phyloP scores from a whole-genome alignment of 108 stramenopile genomes.

The Pseudonitzschia delicatissima region DNA sequence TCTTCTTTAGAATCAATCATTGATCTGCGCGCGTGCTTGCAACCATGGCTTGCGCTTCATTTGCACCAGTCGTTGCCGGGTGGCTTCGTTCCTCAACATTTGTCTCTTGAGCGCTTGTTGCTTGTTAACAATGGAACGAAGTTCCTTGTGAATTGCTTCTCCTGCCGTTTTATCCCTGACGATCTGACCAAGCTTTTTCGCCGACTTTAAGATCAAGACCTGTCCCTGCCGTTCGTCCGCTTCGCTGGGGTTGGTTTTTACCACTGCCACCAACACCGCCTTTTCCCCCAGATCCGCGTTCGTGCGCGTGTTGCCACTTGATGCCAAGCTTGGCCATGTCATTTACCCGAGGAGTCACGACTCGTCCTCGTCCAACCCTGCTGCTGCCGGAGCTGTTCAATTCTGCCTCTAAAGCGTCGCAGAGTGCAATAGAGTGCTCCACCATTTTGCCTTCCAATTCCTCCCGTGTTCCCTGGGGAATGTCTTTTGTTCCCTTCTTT shows the following conservation, averaged over 20 bases:
- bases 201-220: slow-evolving; percentile 69
- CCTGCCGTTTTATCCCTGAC: slow-evolving; percentile 61
- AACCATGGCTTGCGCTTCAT: slow-evolving; percentile 89
- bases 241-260: slow-evolving; percentile 11
- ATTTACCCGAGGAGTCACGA: slow-evolving; percentile 63
- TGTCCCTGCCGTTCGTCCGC: slow-evolving; percentile 76
- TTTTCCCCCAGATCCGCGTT: slow-evolving; percentile 85
- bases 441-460: slow-evolving; percentile 81
- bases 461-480: slow-evolving; percentile 65
- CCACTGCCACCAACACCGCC: slow-evolving; percentile 82
- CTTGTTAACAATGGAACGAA: slow-evolving; percentile 55
- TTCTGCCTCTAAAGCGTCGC: slow-evolving; percentile 71
- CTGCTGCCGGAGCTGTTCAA: slow-evolving; percentile 12
- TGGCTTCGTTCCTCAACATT: slow-evolving; percentile 53
- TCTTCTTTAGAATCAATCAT: slow-evolving; percentile 11
- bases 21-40: slow-evolving; percentile 50
- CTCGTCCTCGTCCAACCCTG: slow-evolving; percentile 23
- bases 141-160: slow-evolving; percentile 78
- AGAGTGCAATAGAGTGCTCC: slow-evolving; percentile 68
- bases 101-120: slow-evolving; percentile 71
- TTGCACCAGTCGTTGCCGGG: slow-evolving; percentile 72
- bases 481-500: slow-evolving; percentile 35
- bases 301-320: slow-evolving; percentile 85
- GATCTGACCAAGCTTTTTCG: slow-evolving; percentile 70
- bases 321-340: slow-evolving; percentile 83